Percentiles rank a stretch among this genome's conserved stretches.
Conservation (phyloP, 2,329 filamentous ascomycete genomes). For the Daldinia sp. region DNA sequence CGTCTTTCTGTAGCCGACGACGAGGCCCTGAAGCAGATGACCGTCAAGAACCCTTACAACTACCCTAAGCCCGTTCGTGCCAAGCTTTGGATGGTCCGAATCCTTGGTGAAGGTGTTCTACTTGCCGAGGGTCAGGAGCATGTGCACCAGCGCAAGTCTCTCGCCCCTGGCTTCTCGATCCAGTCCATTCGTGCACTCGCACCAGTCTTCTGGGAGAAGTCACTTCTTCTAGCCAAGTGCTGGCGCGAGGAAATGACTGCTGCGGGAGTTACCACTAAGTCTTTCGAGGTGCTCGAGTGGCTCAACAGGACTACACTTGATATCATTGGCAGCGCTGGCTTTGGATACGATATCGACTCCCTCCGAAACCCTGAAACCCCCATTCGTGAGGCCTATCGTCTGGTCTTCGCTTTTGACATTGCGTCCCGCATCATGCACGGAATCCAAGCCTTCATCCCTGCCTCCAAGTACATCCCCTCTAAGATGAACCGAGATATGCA, state of each 20-base stretch:
- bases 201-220: slow-evolving; percentile 58
- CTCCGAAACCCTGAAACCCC: slow-evolving; percentile 54
- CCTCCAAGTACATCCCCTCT: slow-evolving; percentile 54
- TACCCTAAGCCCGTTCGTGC: slow-evolving; percentile 55
- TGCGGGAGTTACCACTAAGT: slow-evolving; percentile 48
- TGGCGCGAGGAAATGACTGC: slow-evolving; percentile 54
- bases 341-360: slow-evolving; percentile 57
- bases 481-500: slow-evolving; percentile 57
- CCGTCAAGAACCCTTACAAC: slow-evolving; percentile 57
- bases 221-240: slow-evolving; percentile 57
- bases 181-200: slow-evolving; percentile 54
- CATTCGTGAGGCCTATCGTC: slow-evolving; percentile 56
- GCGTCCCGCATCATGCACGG: slow-evolving; percentile 55
- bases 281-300: slow-evolving; percentile 57
- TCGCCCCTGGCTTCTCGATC: slow-evolving; percentile 56
- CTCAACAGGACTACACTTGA: slow-evolving; percentile 59
- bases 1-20: slow-evolving; percentile 59
- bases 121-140: slow-evolving; percentile 59
- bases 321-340: slow-evolving; percentile 58
- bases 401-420: slow-evolving; percentile 58
- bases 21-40: slow-evolving; percentile 59
- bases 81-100: slow-evolving; percentile 57
- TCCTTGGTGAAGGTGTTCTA: slow-evolving; percentile 59
- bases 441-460: slow-evolving; percentile 57
- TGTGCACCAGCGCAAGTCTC: slow-evolving; percentile 56